Conservation (phyloP, 192 early-diverging fungal species). For the Entrophospora sp. region DNA sequence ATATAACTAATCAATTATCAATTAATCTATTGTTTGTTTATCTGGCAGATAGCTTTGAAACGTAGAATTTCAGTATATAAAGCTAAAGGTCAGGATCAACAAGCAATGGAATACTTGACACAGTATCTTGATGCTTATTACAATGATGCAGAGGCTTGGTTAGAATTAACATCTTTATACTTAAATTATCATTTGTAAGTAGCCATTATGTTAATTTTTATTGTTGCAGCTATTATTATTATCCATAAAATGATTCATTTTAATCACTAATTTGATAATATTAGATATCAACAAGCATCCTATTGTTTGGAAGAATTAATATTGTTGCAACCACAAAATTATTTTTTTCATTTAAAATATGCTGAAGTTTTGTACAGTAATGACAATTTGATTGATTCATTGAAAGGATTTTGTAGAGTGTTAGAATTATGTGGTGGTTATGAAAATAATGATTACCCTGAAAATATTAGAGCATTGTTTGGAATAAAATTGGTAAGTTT, state of each 20-base stretch:
- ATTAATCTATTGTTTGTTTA: neutral
- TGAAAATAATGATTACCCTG: too few species aligned
- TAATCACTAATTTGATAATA: neutral
- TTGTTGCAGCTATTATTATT: neutral
- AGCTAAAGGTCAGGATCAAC: slow-evolving; percentile 48
- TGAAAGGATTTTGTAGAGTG: slow-evolving; percentile 85
- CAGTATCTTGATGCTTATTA: slow-evolving; percentile 76
- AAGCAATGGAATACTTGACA: slow-evolving; percentile 66
- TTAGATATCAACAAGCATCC: slow-evolving; percentile 69
- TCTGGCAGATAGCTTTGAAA: slow-evolving; percentile 50
- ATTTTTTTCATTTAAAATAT: slow-evolving; percentile 78
- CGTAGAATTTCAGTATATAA: slow-evolving; percentile 70
- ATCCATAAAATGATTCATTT: neutral
- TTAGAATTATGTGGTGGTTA: slow-evolving; percentile 80
- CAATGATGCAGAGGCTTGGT: slow-evolving; percentile 86
- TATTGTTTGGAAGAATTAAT: slow-evolving; percentile 92
- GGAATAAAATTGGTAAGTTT: slow-evolving; percentile 68
- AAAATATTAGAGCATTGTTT: slow-evolving; percentile 84
- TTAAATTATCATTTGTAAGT: slow-evolving; percentile 51
- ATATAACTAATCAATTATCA: neutral
- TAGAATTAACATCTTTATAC: slow-evolving; percentile 72
- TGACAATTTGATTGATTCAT: slow-evolving; percentile 53
- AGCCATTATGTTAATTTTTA: neutral
- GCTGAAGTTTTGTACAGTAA: slow-evolving; percentile 81
- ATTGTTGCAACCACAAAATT: slow-evolving; percentile 76